These are phyloP conservation scores for Proliferodiscus dingleyae DNA, from an alignment of 2,329 filamentous ascomycete genomes.

Conservation along the genomic window DNA sequence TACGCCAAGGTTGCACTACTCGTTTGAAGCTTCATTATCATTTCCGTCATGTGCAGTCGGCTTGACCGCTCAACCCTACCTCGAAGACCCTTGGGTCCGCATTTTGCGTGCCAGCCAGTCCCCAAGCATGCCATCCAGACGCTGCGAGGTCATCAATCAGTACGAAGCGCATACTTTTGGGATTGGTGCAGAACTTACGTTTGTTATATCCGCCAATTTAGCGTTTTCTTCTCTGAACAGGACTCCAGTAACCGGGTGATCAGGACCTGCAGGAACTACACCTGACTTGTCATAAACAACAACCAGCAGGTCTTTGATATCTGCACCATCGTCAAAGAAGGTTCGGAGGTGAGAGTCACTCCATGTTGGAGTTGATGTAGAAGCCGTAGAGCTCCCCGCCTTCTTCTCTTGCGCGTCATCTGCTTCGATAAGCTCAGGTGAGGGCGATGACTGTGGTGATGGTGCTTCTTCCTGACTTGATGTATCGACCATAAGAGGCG, in stretches of 20 bases:
- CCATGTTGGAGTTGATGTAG: constrained; percentile 64
- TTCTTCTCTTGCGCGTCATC: constrained; percentile 35
- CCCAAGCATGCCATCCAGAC: constrained; percentile 82
- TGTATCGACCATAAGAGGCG: constrained; percentile 64
- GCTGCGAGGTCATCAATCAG: constrained; percentile 38
- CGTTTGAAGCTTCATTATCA: constrained; percentile 18
- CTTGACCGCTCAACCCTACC: constrained; percentile 14
- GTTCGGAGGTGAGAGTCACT: constrained; percentile 79
- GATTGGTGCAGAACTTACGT: constrained; percentile 42
- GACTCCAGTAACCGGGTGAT: constrained; percentile 76
- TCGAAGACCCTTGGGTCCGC: constrained; percentile 36
- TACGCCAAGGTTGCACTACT: constrained; percentile 12
- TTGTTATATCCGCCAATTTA: constrained; percentile 80
- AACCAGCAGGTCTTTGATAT: constrained; percentile 83
- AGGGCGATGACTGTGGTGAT: constrained; percentile 59
- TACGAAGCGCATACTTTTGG: constrained; percentile 3
- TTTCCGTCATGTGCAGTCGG: constrained; percentile 27
- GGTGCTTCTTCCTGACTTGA: constrained; percentile 65
- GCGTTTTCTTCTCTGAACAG: constrained; percentile 86
- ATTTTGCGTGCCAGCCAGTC: constrained; percentile 73
- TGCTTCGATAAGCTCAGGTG: constrained; percentile 53
- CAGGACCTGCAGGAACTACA: constrained; percentile 70
- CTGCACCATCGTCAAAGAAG: constrained; percentile 85
- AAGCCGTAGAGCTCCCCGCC: constrained; percentile 49
- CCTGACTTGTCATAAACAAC: constrained; percentile 92